These are phyloP conservation scores for Aspergillus carbonarius DNA, from an alignment of 2,329 filamentous ascomycete genomes.

Conservation along the genomic window DNA sequence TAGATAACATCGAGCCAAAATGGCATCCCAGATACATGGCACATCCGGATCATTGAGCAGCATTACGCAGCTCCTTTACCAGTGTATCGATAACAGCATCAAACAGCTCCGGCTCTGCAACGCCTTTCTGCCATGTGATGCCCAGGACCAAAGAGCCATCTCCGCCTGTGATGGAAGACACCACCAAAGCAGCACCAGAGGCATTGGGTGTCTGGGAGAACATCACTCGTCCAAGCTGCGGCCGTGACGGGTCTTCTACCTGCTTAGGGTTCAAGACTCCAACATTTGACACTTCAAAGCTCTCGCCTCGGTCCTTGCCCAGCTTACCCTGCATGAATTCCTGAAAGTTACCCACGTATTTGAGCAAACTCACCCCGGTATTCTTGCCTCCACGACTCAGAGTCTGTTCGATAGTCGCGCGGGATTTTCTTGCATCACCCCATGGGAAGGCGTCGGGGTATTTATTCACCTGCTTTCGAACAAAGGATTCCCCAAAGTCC, in stretches of 20 bases:
- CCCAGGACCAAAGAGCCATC: conserved; percentile 45
- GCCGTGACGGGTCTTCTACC: conserved; percentile 10
- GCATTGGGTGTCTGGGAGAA: conserved; percentile 48
- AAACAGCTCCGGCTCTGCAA: conserved; percentile 32
- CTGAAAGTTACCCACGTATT: conserved; percentile 41
- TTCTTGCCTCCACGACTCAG: conserved; percentile 34
- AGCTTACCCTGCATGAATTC: conserved; percentile 38
- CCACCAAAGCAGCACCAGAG: conserved; percentile 37
- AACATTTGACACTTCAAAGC: conserved; percentile 50
- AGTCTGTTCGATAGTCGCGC: conserved; percentile 28
- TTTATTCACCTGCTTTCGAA: conserved; percentile 18
- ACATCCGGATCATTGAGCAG: not conserved
- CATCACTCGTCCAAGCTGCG: conserved; percentile 40
- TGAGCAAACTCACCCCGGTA: conserved; percentile 38
- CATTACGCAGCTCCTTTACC: conserved; percentile 16
- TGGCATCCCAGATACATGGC: no score
- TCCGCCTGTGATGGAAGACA: conserved; percentile 45
- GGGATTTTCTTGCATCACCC: conserved; percentile 32
- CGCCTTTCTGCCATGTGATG: conserved; percentile 43
- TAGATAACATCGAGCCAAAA: no score
- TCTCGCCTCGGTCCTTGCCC: conserved; percentile 38
- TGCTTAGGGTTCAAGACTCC: conserved; percentile 33
- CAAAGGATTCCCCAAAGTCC: conserved; percentile 34
- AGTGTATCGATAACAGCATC: conserved; percentile 18
- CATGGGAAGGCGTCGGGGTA: conserved; percentile 29